Evolutionary conservation across 2,329 filamentous ascomycete genomes (phyloP), one percentile per base, ranked within the genome.

Genomic region (Monosporascus sp.): DNA sequence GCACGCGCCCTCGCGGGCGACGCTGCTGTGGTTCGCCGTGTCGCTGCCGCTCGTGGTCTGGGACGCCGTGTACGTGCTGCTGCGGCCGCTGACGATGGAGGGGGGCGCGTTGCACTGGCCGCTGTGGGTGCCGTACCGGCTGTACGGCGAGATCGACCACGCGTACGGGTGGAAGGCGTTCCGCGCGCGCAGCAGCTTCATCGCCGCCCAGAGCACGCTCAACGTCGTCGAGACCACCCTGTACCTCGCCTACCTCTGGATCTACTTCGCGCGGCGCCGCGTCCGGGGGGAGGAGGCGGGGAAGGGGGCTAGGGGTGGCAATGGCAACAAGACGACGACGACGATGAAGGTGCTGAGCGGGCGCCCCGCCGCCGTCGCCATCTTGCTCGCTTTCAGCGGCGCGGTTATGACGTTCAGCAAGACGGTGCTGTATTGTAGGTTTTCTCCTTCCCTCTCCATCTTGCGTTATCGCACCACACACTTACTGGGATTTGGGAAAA

Each of bases 41-140:
- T 91, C 88, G 20, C 73, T 94, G 17, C 89, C 89, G 1, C 79
- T 95, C 55, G 89, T 96, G 48, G 65, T 82, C 49, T 96, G 91
- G 91, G 91, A 96, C 73, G 82, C 81, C 31, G 75, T 77, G 54
- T 96, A 96, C 74, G 84, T 96, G 40, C 76, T 96, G 47, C 74
- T 89, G 51, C 88, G 91, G 20, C 91, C 91, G 31, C 82, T 86
- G 70, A 88, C 85, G 53, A 94, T 96, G 88, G 83, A 86, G 0
- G 89, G 89, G 60, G 91, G 91, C 17, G 72, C 70, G 47, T 74
- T 87, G 50, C 89, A 95, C 73, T 76, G 73, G 74, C 88, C 88
- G 1, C 63, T 96, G 43, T 96, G 83, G 80, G 74, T 72, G 31
- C 90, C 89, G 0, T 96, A 96, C 72, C 82, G 80, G 64, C 81